Evolutionary conservation across 768 basidiomycete species (phyloP), one percentile per base, ranked within the genome.

Genomic region (Chalciporus piperatus): DNA sequence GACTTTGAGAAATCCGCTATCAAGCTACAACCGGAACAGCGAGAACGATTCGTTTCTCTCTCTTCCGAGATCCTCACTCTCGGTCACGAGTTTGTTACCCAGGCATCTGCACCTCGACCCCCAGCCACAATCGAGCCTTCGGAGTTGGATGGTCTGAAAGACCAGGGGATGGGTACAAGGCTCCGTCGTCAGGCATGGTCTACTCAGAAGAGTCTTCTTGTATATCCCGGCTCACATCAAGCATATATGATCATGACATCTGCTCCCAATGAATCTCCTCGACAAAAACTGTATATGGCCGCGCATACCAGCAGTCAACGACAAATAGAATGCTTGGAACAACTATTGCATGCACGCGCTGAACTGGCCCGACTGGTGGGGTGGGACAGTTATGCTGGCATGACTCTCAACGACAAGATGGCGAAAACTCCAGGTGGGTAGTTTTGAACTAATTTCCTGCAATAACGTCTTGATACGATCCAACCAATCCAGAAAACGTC

Each of bases 1-100:
- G 97, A 98, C 76, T 99, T 99, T 70, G 92, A 97, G 65, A 94
- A 94, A 68, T 98, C 95, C 13, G 96, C 92, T 9, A 95, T 98
- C 56, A 81, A 95, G 66, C 78, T 99, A 12, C 87, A 92, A 10
- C 81, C 86, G 0, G 76, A 76, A 10, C 77, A 92, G 59, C 82
- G 97, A 37, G 75, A 82, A 32, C 84, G 80, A 54, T 98, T 97
- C 56, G 93, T 99, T 16, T 81, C 87, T 1, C 27, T 32, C 30
- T 32, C 30, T 13, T 32, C 30, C 30, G 30, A 32, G 50, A 90
- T 98, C 51, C 76, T 96, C 19, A 75, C 85, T 1, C 86, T 98
- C 12, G 95, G 95, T 12, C 83, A 96, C 16, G 78, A 85, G 50
- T 98, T 99, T 62, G 75, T 93, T 54, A 81, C 81, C 51, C 86